Percentiles rank a stretch among this genome's conserved stretches.
phyloP scores from a whole-genome alignment of 495 filamentous ascomycete species.

The Podospora tetraspora region DNA sequence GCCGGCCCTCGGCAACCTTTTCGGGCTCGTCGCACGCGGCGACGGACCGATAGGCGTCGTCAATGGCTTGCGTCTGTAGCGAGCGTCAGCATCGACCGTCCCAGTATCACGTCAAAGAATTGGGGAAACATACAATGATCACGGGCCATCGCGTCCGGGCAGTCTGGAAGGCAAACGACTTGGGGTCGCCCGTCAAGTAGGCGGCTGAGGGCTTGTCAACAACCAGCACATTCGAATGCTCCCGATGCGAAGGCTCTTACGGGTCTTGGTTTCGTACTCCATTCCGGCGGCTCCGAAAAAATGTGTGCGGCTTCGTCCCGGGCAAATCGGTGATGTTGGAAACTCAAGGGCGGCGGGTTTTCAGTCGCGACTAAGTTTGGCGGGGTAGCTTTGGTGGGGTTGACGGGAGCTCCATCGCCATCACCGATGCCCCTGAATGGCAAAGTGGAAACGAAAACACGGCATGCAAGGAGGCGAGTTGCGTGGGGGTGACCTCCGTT shows the following conservation, averaged over 20 bases:
- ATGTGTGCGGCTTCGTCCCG: neutral
- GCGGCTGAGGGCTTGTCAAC: constrained; percentile 47
- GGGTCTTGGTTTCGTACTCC: constrained; percentile 59
- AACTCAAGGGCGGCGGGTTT: neutral
- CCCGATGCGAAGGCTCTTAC: constrained; percentile 35
- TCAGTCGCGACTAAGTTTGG: constrained; percentile 4
- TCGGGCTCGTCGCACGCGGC: constrained; percentile 53
- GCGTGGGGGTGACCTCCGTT: neutral
- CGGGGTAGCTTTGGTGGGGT: constrained; percentile 16
- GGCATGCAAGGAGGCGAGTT: neutral
- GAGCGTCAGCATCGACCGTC: neutral
- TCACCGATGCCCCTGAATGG: neutral
- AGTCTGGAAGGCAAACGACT: constrained; percentile 80
- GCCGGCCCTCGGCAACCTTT: constrained; percentile 75
- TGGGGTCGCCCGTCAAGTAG: constrained; percentile 71
- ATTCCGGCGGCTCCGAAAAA: constrained; percentile 29
- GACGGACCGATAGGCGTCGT: constrained; percentile 80
- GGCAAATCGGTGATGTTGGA: neutral
- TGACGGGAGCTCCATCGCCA: neutral
- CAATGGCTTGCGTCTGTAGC: constrained; percentile 81
- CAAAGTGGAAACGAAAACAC: neutral
- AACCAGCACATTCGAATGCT: constrained; percentile 1
- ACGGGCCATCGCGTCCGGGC: constrained; percentile 86
- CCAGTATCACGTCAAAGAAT: neutral
- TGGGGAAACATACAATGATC: constrained; percentile 61